Conservation (phyloP, 2,329 filamentous ascomycete genomes). For the Ascochyta lentis region DNA sequence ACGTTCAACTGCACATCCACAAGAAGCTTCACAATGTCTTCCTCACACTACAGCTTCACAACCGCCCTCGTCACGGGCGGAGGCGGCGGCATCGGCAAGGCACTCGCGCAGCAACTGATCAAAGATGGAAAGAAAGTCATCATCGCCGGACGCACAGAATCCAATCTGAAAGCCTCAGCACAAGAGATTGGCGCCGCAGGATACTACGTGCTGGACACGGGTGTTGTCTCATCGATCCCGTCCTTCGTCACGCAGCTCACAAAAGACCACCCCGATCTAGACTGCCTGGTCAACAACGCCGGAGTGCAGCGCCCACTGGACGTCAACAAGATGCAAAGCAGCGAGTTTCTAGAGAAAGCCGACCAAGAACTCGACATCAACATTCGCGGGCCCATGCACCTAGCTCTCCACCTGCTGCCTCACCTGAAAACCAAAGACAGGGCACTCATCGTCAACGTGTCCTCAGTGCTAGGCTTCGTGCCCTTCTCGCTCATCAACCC, state of each 20-base stretch:
- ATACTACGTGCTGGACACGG: conserved; percentile 63
- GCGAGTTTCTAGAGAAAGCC: conserved; percentile 57
- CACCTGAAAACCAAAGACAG: conserved; percentile 56
- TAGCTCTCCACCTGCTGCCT: conserved; percentile 57
- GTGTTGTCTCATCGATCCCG: conserved; percentile 54
- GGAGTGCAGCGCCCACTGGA: conserved; percentile 64
- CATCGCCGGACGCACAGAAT: conserved; percentile 62
- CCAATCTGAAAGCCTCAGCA: conserved; percentile 56
- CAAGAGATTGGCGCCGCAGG: conserved; percentile 54
- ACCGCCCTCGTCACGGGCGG: conserved; percentile 56
- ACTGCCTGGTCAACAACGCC: conserved; percentile 67
- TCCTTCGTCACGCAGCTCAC: conserved; percentile 56
- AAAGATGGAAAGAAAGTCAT: conserved; percentile 57
- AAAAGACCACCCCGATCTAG: conserved; percentile 60
- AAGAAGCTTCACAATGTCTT: conserved; percentile 17
- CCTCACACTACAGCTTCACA: conserved; percentile 45
- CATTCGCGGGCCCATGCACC: conserved; percentile 64
- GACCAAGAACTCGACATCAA: conserved; percentile 67
- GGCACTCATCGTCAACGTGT: conserved; percentile 62
- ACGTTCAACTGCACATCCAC: neutral
- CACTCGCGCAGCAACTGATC: conserved; percentile 57
- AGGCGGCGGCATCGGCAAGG: conserved; percentile 60
- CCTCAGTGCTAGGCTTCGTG: conserved; percentile 60
- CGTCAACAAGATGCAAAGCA: conserved; percentile 46
- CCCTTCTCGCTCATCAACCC: conserved; percentile 63